phyloP scores from a whole-genome alignment of 768 basidiomycete genomes.

The Russula brevipes region DNA sequence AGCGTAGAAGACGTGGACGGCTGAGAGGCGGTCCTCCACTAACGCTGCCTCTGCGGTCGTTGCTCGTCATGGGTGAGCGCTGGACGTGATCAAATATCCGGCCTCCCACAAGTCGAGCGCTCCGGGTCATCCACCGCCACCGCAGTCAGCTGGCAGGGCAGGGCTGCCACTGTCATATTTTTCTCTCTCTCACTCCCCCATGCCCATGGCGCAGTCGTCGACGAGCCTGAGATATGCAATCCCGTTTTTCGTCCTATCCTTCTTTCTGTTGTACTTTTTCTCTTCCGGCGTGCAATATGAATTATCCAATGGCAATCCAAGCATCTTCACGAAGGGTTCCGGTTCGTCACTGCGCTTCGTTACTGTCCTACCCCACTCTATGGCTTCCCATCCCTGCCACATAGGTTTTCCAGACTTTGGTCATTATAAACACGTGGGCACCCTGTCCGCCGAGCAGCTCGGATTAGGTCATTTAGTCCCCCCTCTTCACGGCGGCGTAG shows the following conservation, averaged over 20 bases:
- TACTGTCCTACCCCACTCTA: background rate
- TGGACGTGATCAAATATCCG: too few species aligned
- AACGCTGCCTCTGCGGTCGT: too few species aligned
- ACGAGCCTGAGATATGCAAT: constrained; percentile 27
- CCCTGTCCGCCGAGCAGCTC: constrained; percentile 45
- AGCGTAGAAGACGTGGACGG: too few species aligned
- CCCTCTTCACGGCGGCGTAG: background rate
- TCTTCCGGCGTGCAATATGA: constrained; percentile 32
- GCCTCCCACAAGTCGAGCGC: too few species aligned
- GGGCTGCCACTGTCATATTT: background rate
- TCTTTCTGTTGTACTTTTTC: constrained; percentile 44
- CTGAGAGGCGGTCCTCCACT: too few species aligned
- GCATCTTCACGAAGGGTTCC: constrained; percentile 10
- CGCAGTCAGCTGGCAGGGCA: background rate
- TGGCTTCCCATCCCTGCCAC: background rate
- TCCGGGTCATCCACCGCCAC: too few species aligned
- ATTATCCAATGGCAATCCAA: constrained; percentile 22
- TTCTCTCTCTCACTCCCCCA: background rate
- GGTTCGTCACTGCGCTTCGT: background rate
- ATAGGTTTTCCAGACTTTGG: constrained; percentile 54
- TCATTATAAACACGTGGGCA: constrained; percentile 40
- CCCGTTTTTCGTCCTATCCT: constrained; percentile 35
- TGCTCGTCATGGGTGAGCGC: too few species aligned
- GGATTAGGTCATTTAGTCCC: constrained; percentile 43
- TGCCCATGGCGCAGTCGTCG: constrained; percentile 13